Evolutionary conservation across 2,329 filamentous ascomycete genomes (phyloP).

Genomic region (Raffaelea albimanens): DNA sequence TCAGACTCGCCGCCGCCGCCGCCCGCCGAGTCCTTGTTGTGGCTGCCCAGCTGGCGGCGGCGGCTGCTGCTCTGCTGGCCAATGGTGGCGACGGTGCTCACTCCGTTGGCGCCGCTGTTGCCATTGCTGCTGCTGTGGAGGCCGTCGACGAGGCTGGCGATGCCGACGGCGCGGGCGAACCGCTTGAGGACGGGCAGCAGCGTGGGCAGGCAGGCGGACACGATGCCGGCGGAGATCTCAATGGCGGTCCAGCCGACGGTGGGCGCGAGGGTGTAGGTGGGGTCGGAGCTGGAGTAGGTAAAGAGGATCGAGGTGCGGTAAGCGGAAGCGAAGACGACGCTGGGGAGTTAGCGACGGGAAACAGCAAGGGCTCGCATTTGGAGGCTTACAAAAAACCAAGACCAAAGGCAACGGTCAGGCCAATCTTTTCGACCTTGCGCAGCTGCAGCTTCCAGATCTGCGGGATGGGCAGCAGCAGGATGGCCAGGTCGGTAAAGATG

Average conservation of each 20-base stretch:
- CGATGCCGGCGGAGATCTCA: constrained; percentile 39
- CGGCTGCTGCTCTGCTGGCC: no score
- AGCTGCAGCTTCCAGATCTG: constrained; percentile 37
- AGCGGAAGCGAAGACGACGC: constrained; percentile 36
- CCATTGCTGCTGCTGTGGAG: no score
- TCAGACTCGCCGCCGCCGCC: no score
- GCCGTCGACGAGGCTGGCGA: no score
- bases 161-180: no score
- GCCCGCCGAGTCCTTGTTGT: no score
- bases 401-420: constrained; percentile 32
- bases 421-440: constrained; percentile 30
- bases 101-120: no score
- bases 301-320: constrained; percentile 39
- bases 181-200: constrained; percentile 32
- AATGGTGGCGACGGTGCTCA: no score
- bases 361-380: no score
- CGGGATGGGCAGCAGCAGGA: constrained; percentile 33
- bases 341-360: constrained; percentile 10
- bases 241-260: constrained; percentile 38
- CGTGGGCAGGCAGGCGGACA: constrained; percentile 44
- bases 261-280: constrained; percentile 35
- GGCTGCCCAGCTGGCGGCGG: no score
- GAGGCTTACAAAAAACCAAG: constrained; percentile 32
- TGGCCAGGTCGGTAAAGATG: constrained; percentile 35
- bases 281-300: constrained; percentile 28